Percentiles rank a stretch among this genome's conserved stretches.
Conservation (phyloP, 345 rosid species). For the Xanthoceras sorbifolium region DNA sequence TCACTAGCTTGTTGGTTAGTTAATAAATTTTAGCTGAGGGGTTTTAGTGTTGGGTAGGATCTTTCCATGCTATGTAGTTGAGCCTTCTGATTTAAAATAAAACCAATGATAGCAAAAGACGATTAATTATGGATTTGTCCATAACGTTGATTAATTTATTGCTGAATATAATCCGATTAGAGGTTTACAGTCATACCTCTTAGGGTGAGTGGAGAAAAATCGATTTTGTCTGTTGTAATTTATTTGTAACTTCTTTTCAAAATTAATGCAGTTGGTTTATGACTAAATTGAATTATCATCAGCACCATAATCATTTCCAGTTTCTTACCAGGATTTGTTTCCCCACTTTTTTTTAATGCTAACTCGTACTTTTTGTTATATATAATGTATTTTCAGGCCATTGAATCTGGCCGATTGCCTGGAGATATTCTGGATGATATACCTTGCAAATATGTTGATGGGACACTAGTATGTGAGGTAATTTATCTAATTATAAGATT, state of each 20-base stretch:
- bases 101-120: neutral
- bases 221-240: neutral
- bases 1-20: slow-evolving; percentile 1
- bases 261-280: slow-evolving; percentile 7
- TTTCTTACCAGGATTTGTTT: neutral
- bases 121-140: neutral
- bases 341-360: neutral
- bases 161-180: neutral
- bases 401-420: slow-evolving; percentile 90
- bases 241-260: too few relatives aligned
- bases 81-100: neutral
- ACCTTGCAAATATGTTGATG: slow-evolving; percentile 75
- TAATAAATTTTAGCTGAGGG: neutral
- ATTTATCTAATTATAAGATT: slow-evolving; percentile 25
- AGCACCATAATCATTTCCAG: neutral
- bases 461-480: slow-evolving; percentile 84
- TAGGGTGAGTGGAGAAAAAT: neutral
- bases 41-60: slow-evolving; percentile 2
- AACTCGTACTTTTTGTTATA: slow-evolving; percentile 1
- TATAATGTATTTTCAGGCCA: slow-evolving; percentile 51
- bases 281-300: neutral
- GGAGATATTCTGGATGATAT: slow-evolving; percentile 75
- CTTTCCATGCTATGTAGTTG: neutral
- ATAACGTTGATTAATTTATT: neutral
- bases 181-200: neutral